Base-by-base conservation (phyloP, 202 grass and related monocot genomes). In the Elaeis oleifera region DNA sequence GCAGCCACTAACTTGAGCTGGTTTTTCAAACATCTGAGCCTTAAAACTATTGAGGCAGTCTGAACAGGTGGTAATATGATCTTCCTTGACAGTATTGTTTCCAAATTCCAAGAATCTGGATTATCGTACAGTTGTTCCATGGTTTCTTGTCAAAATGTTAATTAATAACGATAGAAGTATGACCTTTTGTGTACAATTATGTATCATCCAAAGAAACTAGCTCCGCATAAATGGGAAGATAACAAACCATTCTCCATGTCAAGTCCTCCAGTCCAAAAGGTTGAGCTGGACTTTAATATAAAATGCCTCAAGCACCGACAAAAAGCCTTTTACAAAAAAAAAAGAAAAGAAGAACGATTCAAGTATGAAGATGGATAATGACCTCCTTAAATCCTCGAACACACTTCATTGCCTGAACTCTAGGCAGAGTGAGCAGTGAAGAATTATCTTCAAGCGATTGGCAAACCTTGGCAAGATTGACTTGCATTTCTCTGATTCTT, bases 251-350 rank as follows among this genome's bases (percentile, higher is more conserved):
- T 81, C 88, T 89, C 88, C 94, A 97, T 49, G 94, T 82, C 55
- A 97, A 74, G 69, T 97, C 84, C 79, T 97, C 94, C 14, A 88
- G 84, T 70, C 88, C 88, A 53, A 86, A 77, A 81, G 94, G 82
- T 20, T 73, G 84, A 31, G 94, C 94, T 67, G 88, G 88, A 56
- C 80, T 86, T 70, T 88, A 92, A 78, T 86, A 97, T 32, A 97
- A 48, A 97, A 63, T 97, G 94, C 31, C 77, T 92, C 0, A 85
- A 83, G 67, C 82, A 86, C 94, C 92, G 69, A 6, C 28, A 72
- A 88, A 51, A 51, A 23, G 76, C 62, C 58, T 3, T 24, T 24
- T 24, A 1, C 0, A 23, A 23, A 23, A 23, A 2, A 54, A 9
- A 39, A 29, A 61, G 51, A 54, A 81, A 56, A 67, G 62, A 64